These are phyloP conservation scores for Flagelloscypha sp. DNA, from an alignment of 768 basidiomycete species.

Conservation along the genomic window DNA sequence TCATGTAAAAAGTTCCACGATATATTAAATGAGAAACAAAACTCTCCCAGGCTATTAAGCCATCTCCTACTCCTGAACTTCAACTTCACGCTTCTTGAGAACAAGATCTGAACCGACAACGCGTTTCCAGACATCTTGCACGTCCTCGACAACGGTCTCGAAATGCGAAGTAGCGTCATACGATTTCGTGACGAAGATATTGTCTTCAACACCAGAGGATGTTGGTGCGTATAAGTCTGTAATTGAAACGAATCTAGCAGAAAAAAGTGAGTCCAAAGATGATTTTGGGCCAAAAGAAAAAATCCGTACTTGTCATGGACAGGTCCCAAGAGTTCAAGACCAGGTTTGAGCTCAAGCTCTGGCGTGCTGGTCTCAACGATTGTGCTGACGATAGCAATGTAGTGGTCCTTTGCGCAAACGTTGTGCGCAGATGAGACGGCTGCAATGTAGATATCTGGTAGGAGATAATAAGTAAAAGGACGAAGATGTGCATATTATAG, in stretches of 20 bases:
- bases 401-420: slow-evolving; percentile 92
- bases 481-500: neutral
- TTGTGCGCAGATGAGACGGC: slow-evolving; percentile 97
- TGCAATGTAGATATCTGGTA: slow-evolving; percentile 93
- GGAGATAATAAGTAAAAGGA: slow-evolving; percentile 6
- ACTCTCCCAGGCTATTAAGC: slow-evolving; percentile 1
- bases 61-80: slow-evolving; percentile 39
- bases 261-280: slow-evolving; percentile 5
- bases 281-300: slow-evolving; percentile 4
- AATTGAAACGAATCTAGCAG: slow-evolving; percentile 77
- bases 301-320: slow-evolving; percentile 83
- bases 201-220: slow-evolving; percentile 69
- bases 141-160: slow-evolving; percentile 97
- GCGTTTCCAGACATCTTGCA: slow-evolving; percentile 92
- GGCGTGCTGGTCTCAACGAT: slow-evolving; percentile 93
- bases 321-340: slow-evolving; percentile 82
- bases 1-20: slow-evolving; percentile 4
- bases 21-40: neutral
- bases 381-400: slow-evolving; percentile 96
- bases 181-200: slow-evolving; percentile 94
- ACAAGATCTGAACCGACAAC: slow-evolving; percentile 71
- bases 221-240: slow-evolving; percentile 87
- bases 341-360: slow-evolving; percentile 88
- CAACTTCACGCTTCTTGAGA: slow-evolving; percentile 80
- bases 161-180: slow-evolving; percentile 99